phyloP scores from a whole-genome alignment of 1,284 basidiomycete species.

The Waitea zeae region DNA sequence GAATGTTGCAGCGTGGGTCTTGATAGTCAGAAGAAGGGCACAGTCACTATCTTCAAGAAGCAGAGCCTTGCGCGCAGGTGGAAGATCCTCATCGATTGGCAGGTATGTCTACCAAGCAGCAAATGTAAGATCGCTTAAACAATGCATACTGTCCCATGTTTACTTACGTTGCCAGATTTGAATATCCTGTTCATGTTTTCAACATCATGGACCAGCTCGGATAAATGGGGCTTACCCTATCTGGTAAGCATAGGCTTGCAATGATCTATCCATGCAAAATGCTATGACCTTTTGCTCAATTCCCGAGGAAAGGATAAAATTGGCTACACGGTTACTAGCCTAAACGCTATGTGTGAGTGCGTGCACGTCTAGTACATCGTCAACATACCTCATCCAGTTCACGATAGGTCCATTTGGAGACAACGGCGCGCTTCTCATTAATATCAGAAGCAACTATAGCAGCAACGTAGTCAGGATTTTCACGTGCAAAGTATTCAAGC shows the following conservation, averaged over 20 bases:
- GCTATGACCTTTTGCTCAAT: neutral
- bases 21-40: neutral
- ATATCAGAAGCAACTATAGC: neutral
- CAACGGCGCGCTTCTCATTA: neutral
- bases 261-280: neutral
- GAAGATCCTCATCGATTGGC: constrained; percentile 15
- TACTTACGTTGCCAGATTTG: constrained; percentile 6
- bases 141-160: too few relatives aligned
- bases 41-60: constrained; percentile 5
- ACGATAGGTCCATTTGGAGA: constrained; percentile 5
- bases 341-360: neutral
- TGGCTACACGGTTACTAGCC: neutral
- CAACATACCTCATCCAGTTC: constrained; percentile 5
- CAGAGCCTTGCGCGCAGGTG: constrained; percentile 11
- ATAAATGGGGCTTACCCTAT: neutral
- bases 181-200: constrained; percentile 5
- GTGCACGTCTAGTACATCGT: neutral
- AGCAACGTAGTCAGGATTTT: constrained; percentile 5
- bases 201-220: too few relatives aligned
- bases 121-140: neutral
- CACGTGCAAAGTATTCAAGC: constrained; percentile 5
- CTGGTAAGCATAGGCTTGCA: neutral
- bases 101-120: constrained; percentile 9
- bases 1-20: neutral
- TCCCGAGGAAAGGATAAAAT: neutral